Base-by-base conservation (phyloP, 257 asterid genomes). In the Hygrophila difformis region DNA sequence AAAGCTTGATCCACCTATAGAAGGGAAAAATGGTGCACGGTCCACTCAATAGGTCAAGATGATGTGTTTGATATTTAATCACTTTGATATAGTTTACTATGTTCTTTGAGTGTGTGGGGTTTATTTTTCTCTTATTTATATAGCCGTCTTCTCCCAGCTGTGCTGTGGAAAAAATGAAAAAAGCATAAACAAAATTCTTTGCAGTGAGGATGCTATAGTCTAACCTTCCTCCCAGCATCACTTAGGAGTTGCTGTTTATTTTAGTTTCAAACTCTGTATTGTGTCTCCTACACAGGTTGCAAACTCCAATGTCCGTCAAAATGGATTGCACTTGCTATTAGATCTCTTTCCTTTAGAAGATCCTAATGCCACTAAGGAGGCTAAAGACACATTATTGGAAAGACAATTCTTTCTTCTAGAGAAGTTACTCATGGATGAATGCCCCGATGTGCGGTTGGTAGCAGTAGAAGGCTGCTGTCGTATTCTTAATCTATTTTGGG, bases 401-500 rank as follows among this genome's bases (percentile, higher is more conserved):
- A 86, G 76, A 50, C 98, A 91, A 55, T 82, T 77, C 67, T 91
- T 79, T 65, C 74, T 91, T 47, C 51, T 91, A 69, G 96, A 91
- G 63, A 82, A 78, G 61, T 62, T 82, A 62, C 82, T 86, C 33
- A 62, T 63, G 75, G 98, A 91, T 68, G 96, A 86, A 35, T 79
- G 93, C 63, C 88, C 94, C 1, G 93, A 80, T 39, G 82, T 91
- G 54, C 73, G 98, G 64, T 79, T 72, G 63, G 86, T 86, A 39
- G 96, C 98, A 18, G 96, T 91, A 62, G 98, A 91, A 78, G 98
- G 98, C 64, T 67, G 82, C 73, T 85, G 93, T 56, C 93, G 96
- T 6, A 68, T 67, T 55, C 98, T 91, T 46, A 74, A 70, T 75
- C 52, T 67, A 77, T 91, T 82, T 31, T 91, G 98, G 98, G 98